Percentiles rank a stretch among this genome's conserved stretches.
These are phyloP conservation scores for Botrytis galanthina DNA, from an alignment of 2,329 filamentous ascomycete species.

Conservation along the genomic window DNA sequence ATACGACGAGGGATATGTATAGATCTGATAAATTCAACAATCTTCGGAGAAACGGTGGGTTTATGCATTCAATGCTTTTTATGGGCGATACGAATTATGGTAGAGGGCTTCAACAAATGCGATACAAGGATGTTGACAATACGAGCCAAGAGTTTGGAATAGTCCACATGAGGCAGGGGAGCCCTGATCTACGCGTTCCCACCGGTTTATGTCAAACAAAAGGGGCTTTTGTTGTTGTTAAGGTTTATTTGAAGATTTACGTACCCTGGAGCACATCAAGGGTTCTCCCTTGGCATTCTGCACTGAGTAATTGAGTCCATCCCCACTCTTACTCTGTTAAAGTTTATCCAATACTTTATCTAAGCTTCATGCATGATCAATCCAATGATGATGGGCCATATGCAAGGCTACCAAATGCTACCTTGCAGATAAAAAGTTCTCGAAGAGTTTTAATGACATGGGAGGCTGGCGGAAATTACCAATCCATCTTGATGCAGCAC, in stretches of 20 bases:
- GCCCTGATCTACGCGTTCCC: not conserved
- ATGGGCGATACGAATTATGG: not conserved
- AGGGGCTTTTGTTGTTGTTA: not conserved
- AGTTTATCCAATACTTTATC: not conserved
- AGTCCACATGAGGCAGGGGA: not conserved
- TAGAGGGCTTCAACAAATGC: not conserved
- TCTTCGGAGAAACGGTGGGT: not conserved
- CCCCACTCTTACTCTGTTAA: not conserved
- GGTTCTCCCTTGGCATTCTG: not conserved
- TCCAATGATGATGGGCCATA: not conserved
- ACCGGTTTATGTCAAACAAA: not conserved
- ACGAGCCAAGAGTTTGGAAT: conserved; percentile 1
- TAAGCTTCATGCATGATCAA: not conserved
- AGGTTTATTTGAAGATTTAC: not conserved
- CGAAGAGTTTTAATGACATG: not conserved
- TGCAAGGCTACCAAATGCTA: conserved; percentile 10
- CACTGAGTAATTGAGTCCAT: not conserved
- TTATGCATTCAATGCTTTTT: conserved; percentile 3
- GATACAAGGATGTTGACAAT: not conserved
- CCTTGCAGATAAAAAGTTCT: not conserved
- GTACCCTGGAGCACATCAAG: not conserved
- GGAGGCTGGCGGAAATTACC: not conserved
- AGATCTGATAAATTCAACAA: not conserved
- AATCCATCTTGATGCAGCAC: not conserved
- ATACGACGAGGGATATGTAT: not conserved